Evolutionary conservation across 2,329 filamentous ascomycete species (phyloP).

Genomic region (Clonostachys rhizophaga): DNA sequence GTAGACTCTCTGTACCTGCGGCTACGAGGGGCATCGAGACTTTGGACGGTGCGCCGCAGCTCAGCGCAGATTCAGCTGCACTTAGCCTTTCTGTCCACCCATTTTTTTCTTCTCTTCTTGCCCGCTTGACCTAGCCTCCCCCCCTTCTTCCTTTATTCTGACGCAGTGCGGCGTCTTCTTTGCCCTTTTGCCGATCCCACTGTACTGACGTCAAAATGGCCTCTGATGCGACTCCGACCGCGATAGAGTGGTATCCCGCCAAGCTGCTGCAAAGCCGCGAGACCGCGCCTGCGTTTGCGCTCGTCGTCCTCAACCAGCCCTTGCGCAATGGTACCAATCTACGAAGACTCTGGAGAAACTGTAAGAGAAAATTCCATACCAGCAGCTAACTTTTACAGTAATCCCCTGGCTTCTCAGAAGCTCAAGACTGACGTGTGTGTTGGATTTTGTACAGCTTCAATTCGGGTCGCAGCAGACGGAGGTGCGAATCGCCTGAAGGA

Average conservation of each 20-base stretch:
- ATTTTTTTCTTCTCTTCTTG: neutral
- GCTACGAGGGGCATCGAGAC: too few species aligned
- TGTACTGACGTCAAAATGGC: neutral
- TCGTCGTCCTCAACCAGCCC: constrained; percentile 49
- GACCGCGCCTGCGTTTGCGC: constrained; percentile 28
- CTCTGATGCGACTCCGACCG: neutral
- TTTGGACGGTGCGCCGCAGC: too few species aligned
- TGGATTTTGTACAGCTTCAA: constrained; percentile 40
- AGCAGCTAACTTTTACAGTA: too few species aligned
- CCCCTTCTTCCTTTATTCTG: neutral
- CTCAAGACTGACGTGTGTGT: neutral
- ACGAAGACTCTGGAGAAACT: constrained; percentile 42
- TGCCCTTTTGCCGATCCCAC: neutral
- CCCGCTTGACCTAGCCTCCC: neutral
- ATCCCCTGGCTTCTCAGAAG: neutral
- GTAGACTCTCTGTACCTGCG: too few species aligned
- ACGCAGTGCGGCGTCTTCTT: neutral
- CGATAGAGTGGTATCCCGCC: constrained; percentile 33
- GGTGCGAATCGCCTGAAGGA: constrained; percentile 74
- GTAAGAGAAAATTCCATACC: constrained; percentile 15
- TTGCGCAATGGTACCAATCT: constrained; percentile 38
- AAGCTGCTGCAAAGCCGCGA: constrained; percentile 26
- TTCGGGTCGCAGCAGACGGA: constrained; percentile 82
- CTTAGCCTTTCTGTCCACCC: neutral
- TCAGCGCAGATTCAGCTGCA: neutral